Base-by-base conservation (phyloP, 805 yeast species). In the Ogataea glucozyma region DNA sequence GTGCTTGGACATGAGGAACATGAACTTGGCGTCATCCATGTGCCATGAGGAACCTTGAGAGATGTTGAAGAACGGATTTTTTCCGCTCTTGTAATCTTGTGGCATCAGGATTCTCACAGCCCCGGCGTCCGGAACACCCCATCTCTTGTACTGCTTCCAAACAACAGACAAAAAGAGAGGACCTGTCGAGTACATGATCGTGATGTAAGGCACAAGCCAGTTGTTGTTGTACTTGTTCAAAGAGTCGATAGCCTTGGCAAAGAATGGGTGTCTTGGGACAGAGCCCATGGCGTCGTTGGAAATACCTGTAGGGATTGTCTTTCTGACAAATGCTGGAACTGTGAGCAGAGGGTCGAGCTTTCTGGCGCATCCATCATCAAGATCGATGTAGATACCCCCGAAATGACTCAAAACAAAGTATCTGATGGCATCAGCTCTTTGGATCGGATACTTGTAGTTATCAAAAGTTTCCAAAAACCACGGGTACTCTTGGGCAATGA, bases 231-330 rank as follows among this genome's bases (percentile, higher is more conserved):
- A 83, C 39, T 65, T 71, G 48, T 79, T 65, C 47, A 90, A 70
- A 35, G 76, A 76, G 48, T 83, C 84, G 47, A 88, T 75, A 13
- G 76, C 85, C 57, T 81, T 82, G 36, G 75, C 62, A 69, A 87
- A 88, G 66, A 89, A 87, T 3, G 96, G 96, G 64, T 90, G 97
- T 37, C 73, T 70, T 24, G 95, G 96, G 10, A 85, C 83, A 3
- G 91, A 70, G 9, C 95, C 96, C 95, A 90, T 85, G 12, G 89
- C 89, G 61, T 89, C 96, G 62, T 90, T 90, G 4, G 96, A 86
- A 30, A 90, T 79, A 40, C 97, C 97, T 0, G 95, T 85, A 19
- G 97, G 97, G 4, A 77, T 66, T 1, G 97, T 89, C 59, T 87
- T 86, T 50, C 97, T 73, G 11, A 86, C 88, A 69, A 87, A 87